Percentiles rank a stretch among this genome's conserved stretches.
Conservation (phyloP, 805 yeast genomes). For the Cyberlindnera bimundalis region DNA sequence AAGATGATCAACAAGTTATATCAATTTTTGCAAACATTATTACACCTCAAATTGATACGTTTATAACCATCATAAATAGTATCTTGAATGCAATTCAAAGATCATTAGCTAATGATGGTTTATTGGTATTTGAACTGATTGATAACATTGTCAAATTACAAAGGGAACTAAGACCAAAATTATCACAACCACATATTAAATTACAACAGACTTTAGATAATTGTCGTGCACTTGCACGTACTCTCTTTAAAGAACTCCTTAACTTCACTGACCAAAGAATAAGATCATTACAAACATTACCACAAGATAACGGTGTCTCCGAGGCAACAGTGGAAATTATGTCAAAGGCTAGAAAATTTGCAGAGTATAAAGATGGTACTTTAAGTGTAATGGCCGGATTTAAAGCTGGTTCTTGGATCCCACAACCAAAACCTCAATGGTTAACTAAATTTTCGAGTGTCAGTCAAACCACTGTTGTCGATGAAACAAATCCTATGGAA, state of each 20-base stretch:
- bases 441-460: conserved; percentile 46
- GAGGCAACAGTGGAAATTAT: conserved; percentile 71
- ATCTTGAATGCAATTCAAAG: conserved; percentile 39
- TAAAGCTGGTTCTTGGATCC: conserved; percentile 67
- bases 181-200: conserved; percentile 19
- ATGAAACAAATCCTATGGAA: conserved; percentile 42
- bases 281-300: conserved; percentile 42
- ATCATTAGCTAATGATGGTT: conserved; percentile 45
- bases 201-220: conserved; percentile 22
- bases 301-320: conserved; percentile 67
- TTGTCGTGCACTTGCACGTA: conserved; percentile 32
- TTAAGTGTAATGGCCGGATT: conserved; percentile 44
- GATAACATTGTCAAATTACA: conserved; percentile 41
- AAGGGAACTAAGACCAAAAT: conserved; percentile 30
- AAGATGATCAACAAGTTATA: conserved; percentile 30
- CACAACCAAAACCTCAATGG: conserved; percentile 54
- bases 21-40: conserved; percentile 33
- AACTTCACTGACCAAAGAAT: conserved; percentile 52
- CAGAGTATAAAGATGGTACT: conserved; percentile 58
- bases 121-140: conserved; percentile 55
- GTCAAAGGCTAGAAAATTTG: conserved; percentile 60
- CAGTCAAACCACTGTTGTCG: conserved; percentile 36
- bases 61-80: conserved; percentile 34
- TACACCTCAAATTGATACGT: conserved; percentile 36
- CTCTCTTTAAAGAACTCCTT: conserved; percentile 55